These are phyloP conservation scores for Epichloe sp. DNA, from an alignment of 2,329 filamentous ascomycete species.

Conservation along the genomic window DNA sequence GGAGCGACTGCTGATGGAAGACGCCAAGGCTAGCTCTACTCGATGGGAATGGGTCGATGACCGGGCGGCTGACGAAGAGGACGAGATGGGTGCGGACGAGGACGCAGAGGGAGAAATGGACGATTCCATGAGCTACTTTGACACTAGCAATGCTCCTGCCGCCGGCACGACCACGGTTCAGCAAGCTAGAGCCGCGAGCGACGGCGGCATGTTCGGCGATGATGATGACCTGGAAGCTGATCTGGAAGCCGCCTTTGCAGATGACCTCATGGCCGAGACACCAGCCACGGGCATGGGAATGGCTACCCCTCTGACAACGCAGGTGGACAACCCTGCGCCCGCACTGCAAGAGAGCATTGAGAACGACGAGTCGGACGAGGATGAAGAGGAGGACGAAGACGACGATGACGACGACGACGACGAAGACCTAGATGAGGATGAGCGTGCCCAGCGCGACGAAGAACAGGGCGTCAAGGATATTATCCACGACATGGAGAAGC, in stretches of 20 bases:
- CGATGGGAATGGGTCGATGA: conserved; percentile 54
- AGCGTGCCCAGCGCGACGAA: conserved; percentile 34
- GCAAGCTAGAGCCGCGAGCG: conserved; percentile 6
- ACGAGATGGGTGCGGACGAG: conserved; percentile 27
- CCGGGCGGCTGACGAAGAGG: conserved; percentile 28
- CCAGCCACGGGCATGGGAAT: conserved; percentile 29
- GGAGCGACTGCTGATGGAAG: conserved; percentile 57
- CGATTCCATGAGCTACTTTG: conserved; percentile 28
- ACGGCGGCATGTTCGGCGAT: conserved; percentile 17
- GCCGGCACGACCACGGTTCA: no score
- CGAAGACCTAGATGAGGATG: conserved; percentile 38
- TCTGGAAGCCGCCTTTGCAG: conserved; percentile 39
- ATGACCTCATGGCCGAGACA: conserved; percentile 25
- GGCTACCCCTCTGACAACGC: conserved; percentile 31
- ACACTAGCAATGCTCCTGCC: conserved; percentile 16
- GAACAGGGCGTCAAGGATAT: conserved; percentile 42
- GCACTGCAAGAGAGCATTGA: conserved; percentile 31
- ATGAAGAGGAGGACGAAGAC: conserved; percentile 30
- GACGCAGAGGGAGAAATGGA: conserved; percentile 36
- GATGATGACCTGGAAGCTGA: conserved; percentile 42
- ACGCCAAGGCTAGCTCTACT: conserved; percentile 47
- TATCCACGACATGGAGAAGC: conserved; percentile 38
- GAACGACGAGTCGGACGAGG: conserved; percentile 27
- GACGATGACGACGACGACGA: conserved; percentile 32
- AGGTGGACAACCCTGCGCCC: conserved; percentile 31